Evolutionary conservation across 345 rosid species (phyloP), one percentile per base, ranked within the genome.

Genomic region (Syzygium aqueum): DNA sequence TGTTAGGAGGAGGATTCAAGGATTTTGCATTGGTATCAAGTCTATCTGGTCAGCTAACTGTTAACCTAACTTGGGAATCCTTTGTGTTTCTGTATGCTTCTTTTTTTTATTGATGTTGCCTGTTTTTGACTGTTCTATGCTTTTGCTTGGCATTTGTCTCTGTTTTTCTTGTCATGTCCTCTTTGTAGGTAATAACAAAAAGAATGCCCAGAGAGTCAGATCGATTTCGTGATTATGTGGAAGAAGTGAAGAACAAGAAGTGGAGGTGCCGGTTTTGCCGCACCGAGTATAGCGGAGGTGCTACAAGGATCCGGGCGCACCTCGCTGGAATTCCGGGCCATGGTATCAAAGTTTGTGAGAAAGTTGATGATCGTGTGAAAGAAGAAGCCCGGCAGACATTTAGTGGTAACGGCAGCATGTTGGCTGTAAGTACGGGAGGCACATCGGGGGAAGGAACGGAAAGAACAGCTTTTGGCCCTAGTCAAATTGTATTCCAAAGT

Each of bases 341-440:
- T 59, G 67, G 67, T 5, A 59, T 59, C 2, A 27, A 27, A 27
- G 17, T 0, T 2, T 59, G 67, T 27, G 30, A 59, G 67, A 27
- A 59, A 27, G 67, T 59, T 27, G 16, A 27, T 25, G 0, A 11
- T 12, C 67, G 0, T 2, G 67, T 59, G 67, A 59, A 2, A 59
- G 3, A 7, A 27, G 30, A 59, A 59, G 67, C 67, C 67, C 2
- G 0, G 7, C 2, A 59, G 30, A 12, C 1, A 59, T 0, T 27
- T 12, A 1, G 27, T 0, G 33, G 30, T 59, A 14, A 61, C 7
- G 22, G 77, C 0, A n/a, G 37, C 0, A 17, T 2, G 5, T 61
- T n/a, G 73, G 73, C 2, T n/a, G 5, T 1, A 61, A n/a, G 37
- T 8, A n/a, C 19, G 73, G 33, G 37, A 61, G 73, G 73, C 73